Evolutionary conservation across 441 rosid species (phyloP).

Genomic region (Erodium trifolium): DNA sequence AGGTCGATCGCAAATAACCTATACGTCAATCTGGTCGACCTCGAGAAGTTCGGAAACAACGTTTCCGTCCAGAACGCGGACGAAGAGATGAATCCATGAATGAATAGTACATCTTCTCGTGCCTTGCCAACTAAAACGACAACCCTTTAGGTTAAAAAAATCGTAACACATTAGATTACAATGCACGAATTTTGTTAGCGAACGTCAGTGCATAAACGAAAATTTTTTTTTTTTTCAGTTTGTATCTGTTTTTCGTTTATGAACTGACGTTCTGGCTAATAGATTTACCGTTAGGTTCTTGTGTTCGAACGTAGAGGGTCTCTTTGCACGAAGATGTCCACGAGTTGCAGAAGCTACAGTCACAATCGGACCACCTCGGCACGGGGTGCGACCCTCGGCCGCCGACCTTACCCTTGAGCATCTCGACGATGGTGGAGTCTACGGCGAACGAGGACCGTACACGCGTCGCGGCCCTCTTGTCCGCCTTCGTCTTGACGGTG

Average conservation of each 20-base stretch:
- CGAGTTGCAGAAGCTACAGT: slow-evolving; percentile 56
- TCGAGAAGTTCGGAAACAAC: slow-evolving; percentile 68
- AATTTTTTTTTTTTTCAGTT: too few relatives aligned
- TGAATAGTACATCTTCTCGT: slow-evolving; percentile 70
- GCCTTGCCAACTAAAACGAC: slow-evolving; percentile 17
- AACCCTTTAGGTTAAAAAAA: too few relatives aligned
- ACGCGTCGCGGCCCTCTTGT: slow-evolving; percentile 20
- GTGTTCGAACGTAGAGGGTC: slow-evolving; percentile 60
- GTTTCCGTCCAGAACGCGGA: slow-evolving; percentile 97
- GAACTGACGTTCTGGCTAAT: too few relatives aligned
- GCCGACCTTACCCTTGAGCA: slow-evolving; percentile 60
- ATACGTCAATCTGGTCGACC: slow-evolving; percentile 39
- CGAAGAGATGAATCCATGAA: slow-evolving; percentile 94
- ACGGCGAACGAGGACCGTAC: slow-evolving; percentile 38
- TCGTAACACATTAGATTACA: too few relatives aligned
- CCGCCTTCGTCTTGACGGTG: slow-evolving; percentile 11
- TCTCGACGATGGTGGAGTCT: slow-evolving; percentile 61
- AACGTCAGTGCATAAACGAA: too few relatives aligned
- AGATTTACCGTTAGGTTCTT: slow-evolving; percentile 53
- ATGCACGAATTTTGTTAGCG: too few relatives aligned
- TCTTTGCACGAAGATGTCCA: slow-evolving; percentile 54
- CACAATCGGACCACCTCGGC: slow-evolving; percentile 93
- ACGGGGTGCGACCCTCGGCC: slow-evolving; percentile 30
- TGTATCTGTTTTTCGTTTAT: too few relatives aligned
- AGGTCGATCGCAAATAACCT: slow-evolving; percentile 81